Evolutionary conservation across 306 rosid species (phyloP).

Genomic region (Cicer judaicum): DNA sequence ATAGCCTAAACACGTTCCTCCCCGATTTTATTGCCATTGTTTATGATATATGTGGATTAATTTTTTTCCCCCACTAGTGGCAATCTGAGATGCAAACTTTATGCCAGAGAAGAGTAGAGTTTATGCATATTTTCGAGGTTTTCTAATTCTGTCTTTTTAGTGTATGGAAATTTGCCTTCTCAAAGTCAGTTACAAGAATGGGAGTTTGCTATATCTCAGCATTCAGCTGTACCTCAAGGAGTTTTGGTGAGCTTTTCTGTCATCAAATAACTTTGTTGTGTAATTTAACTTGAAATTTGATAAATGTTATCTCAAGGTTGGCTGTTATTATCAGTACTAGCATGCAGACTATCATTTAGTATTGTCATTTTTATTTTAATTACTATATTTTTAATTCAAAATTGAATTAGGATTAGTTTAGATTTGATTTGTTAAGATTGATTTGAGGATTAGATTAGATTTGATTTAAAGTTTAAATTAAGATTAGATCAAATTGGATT

Average conservation of each 20-base stretch:
- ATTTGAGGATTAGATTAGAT: too few species aligned
- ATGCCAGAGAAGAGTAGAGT: neutral
- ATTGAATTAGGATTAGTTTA: too few species aligned
- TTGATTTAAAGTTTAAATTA: too few species aligned
- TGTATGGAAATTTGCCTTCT: conserved; percentile 95
- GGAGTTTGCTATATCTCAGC: conserved; percentile 87
- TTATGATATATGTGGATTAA: conserved; percentile 23
- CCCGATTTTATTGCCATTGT: neutral
- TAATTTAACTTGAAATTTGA: neutral
- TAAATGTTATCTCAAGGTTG: conserved; percentile 1
- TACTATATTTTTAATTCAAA: too few species aligned
- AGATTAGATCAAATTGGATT: too few species aligned
- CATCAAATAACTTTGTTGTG: conserved; percentile 15
- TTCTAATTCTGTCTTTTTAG: conserved; percentile 48
- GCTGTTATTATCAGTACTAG: conserved; percentile 13
- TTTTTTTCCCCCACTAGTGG: neutral
- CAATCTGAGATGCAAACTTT: conserved; percentile 6
- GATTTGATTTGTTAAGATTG: too few species aligned
- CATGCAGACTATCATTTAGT: too few species aligned
- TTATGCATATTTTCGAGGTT: neutral
- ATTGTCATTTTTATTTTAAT: too few species aligned
- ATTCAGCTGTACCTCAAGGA: conserved; percentile 93
- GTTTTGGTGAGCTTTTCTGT: conserved; percentile 64
- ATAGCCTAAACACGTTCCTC: neutral
- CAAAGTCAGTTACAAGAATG: conserved; percentile 70